A percentile compares a stretch with the other conserved stretches of the same genome.
Conservation (phyloP, 805 yeast genomes). For the Brettanomyces bruxellensis region DNA sequence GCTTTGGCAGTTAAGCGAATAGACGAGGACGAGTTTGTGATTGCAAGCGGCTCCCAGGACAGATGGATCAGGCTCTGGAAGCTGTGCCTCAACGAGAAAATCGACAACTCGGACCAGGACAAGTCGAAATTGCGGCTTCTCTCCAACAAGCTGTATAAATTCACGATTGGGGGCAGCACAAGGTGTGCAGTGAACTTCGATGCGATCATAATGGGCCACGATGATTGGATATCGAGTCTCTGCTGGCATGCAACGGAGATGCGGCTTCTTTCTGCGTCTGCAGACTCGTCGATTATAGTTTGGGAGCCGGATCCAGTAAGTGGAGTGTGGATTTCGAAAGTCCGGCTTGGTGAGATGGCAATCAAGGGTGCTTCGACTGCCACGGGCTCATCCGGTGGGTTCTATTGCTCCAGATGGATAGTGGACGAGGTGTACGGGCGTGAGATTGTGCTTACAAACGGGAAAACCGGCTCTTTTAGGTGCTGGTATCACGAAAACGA, state of each 20-base stretch:
- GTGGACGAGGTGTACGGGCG: slow-evolving; percentile 22
- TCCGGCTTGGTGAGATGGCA: slow-evolving; percentile 83
- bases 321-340: slow-evolving; percentile 81
- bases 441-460: slow-evolving; percentile 59
- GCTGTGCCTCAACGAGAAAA: slow-evolving; percentile 43
- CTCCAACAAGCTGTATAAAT: slow-evolving; percentile 66
- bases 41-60: slow-evolving; percentile 92
- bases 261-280: slow-evolving; percentile 72
- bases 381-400: slow-evolving; percentile 80
- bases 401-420: slow-evolving; percentile 66
- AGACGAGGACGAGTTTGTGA: slow-evolving; percentile 37
- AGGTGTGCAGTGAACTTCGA: slow-evolving; percentile 62
- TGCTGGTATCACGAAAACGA: slow-evolving; percentile 40
- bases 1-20: slow-evolving; percentile 51
- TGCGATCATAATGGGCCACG: slow-evolving; percentile 95
- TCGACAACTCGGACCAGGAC: slow-evolving; percentile 50
- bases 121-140: slow-evolving; percentile 41
- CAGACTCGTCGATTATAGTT: slow-evolving; percentile 86
- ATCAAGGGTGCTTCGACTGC: slow-evolving; percentile 98
- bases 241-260: slow-evolving; percentile 67
- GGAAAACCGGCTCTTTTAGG: slow-evolving; percentile 91
- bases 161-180: slow-evolving; percentile 23
- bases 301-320: slow-evolving; percentile 86
- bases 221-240: slow-evolving; percentile 89
- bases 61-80: slow-evolving; percentile 89